Conservation (phyloP, 495 filamentous ascomycete species). For the Penicillium flavigenum region DNA sequence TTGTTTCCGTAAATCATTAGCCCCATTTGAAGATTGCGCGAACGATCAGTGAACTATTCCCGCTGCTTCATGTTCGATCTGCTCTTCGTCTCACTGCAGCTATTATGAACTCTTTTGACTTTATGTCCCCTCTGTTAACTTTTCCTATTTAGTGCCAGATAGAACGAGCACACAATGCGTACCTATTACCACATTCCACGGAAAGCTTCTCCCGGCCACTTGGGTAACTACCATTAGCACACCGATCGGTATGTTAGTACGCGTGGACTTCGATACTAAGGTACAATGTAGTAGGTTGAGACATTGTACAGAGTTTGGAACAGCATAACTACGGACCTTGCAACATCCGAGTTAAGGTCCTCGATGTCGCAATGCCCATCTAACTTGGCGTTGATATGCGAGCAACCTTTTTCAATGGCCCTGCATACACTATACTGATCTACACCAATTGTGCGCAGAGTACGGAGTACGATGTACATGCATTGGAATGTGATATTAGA, state of each 20-base stretch:
- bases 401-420: not conserved
- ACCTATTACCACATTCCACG: conserved; percentile 17
- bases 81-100: not conserved
- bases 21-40: not conserved
- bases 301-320: not conserved
- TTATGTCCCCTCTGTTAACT: not conserved
- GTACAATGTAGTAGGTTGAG: not conserved
- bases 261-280: not conserved
- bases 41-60: not conserved
- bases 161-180: not conserved
- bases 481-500: conserved; percentile 33
- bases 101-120: not conserved
- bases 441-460: not conserved
- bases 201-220: conserved; percentile 9
- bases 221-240: conserved; percentile 8
- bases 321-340: not conserved
- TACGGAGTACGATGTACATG: conserved; percentile 13
- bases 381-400: not conserved
- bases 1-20: not conserved
- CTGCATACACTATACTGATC: conserved; percentile 13
- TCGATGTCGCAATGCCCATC: not conserved
- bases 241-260: conserved; percentile 25
- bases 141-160: not conserved
- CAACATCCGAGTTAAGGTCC: too few relatives aligned
- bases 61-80: not conserved